A percentile compares a stretch with the other conserved stretches of the same genome.
Conservation (phyloP, 768 basidiomycete genomes). For the Tricholoma terreum region DNA sequence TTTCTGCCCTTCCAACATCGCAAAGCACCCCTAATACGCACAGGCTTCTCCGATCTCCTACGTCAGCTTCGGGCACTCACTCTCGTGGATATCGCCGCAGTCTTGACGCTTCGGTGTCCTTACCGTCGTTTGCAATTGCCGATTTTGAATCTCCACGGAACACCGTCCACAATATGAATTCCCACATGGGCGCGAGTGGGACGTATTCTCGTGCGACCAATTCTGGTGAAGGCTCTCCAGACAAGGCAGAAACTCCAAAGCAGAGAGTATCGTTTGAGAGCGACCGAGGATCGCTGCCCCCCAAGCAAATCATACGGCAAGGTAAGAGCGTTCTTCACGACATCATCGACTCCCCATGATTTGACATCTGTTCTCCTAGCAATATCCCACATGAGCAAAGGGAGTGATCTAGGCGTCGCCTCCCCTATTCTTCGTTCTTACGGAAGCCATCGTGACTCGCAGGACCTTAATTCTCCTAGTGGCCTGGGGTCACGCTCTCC, state of each 20-base stretch:
- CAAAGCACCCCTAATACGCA: conserved; percentile 31
- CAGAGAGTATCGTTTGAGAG: conserved; percentile 58
- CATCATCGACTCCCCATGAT: not conserved
- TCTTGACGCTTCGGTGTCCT: conserved; percentile 40
- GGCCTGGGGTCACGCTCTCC: conserved; percentile 40
- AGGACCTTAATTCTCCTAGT: conserved; percentile 19
- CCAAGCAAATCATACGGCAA: conserved; percentile 37
- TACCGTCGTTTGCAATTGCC: conserved; percentile 35
- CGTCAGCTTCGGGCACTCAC: conserved; percentile 27
- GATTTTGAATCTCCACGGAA: conserved; percentile 25
- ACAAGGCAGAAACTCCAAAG: conserved; percentile 39
- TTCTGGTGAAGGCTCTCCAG: conserved; percentile 35
- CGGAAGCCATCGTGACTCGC: conserved; percentile 15
- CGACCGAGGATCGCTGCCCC: conserved; percentile 41
- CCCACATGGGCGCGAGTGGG: conserved; percentile 4
- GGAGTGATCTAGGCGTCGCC: conserved; percentile 32
- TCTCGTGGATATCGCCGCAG: conserved; percentile 34
- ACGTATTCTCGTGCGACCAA: conserved; percentile 19
- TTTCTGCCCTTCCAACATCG: conserved; percentile 37
- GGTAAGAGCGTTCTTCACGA: conserved; percentile 25
- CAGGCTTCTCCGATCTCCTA: conserved; percentile 31
- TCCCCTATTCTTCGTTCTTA: conserved; percentile 31
- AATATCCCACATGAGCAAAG: conserved; percentile 26
- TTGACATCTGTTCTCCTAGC: conserved; percentile 16
- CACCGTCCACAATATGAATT: conserved; percentile 6